A percentile compares a stretch with the other conserved stretches of the same genome.
Evolutionary conservation across 2,329 filamentous ascomycete genomes (phyloP).

Genomic region (Aspergillus neoniger): DNA sequence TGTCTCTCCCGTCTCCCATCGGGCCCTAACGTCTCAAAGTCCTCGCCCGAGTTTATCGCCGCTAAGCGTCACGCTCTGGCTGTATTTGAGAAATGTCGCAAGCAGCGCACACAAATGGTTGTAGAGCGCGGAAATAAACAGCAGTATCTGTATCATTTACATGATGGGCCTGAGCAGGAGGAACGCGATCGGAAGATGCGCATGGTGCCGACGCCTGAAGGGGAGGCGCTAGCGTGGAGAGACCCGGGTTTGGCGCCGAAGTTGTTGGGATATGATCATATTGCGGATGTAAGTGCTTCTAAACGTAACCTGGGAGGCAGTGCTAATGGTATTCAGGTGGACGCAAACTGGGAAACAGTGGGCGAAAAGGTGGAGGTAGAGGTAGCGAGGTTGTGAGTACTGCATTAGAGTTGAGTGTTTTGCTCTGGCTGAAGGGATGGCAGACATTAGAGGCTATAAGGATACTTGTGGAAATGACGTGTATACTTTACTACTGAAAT

Average conservation of each 20-base stretch:
- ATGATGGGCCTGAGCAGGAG: constrained; percentile 59
- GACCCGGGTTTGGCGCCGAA: constrained; percentile 43
- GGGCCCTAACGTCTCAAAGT: constrained; percentile 43
- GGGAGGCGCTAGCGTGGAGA: constrained; percentile 48
- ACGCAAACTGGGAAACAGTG: not conserved
- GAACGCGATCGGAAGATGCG: constrained; percentile 54
- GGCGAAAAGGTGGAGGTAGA: not conserved
- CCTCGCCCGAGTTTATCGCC: constrained; percentile 25
- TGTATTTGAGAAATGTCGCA: constrained; percentile 60
- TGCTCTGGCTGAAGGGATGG: too few species aligned
- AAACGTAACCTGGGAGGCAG: not conserved
- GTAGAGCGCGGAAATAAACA: constrained; percentile 63
- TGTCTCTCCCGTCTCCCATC: constrained; percentile 53
- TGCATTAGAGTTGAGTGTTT: too few species aligned
- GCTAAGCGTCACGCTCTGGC: constrained; percentile 39
- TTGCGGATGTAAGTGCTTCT: constrained; percentile 35
- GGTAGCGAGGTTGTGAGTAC: not conserved
- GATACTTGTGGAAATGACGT: too few species aligned
- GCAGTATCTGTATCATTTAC: constrained; percentile 63
- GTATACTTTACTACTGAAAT: too few species aligned
- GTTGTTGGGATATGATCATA: constrained; percentile 45
- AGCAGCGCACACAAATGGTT: constrained; percentile 60
- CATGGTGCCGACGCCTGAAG: constrained; percentile 39
- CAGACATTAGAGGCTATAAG: too few species aligned
- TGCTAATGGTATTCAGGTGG: not conserved